These are phyloP conservation scores for Desmodesmus armatus DNA, from an alignment of 139 green algal genomes.

Conservation along the genomic window DNA sequence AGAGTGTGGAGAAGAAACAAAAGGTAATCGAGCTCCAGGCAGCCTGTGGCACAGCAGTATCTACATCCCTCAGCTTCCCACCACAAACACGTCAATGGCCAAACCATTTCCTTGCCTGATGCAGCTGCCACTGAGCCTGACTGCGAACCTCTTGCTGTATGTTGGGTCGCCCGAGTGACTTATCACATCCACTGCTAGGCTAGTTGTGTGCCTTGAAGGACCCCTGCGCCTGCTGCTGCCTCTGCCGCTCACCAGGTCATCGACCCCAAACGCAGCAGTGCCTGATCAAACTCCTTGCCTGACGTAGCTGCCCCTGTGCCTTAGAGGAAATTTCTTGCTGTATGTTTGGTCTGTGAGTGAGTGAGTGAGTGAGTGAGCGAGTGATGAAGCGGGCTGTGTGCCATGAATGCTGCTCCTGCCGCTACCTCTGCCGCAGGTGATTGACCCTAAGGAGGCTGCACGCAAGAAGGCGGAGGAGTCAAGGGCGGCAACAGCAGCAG, in stretches of 20 bases:
- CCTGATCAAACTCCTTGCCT: no score
- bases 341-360: background rate
- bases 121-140: no score
- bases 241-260: no score
- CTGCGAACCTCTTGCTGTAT: no score
- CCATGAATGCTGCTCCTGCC: slow-evolving; percentile 1
- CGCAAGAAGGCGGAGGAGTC: slow-evolving; percentile 39
- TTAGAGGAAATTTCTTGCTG: background rate
- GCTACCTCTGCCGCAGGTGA: background rate
- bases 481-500: slow-evolving; percentile 35
- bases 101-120: no score
- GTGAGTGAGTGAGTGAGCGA: no score
- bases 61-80: background rate
- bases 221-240: background rate
- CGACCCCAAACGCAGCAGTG: no score
- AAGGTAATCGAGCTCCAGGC: no score
- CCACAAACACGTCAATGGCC: background rate
- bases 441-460: slow-evolving; percentile 46
- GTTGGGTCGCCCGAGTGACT: no score
- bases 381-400: no score
- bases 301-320: background rate
- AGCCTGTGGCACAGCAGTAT: background rate
- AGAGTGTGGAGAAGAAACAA: slow-evolving; percentile 15
- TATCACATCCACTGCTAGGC: background rate
- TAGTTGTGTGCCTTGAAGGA: no score